phyloP scores from a whole-genome alignment of 1,284 basidiomycete genomes.

The Ceratobasidium sp. region DNA sequence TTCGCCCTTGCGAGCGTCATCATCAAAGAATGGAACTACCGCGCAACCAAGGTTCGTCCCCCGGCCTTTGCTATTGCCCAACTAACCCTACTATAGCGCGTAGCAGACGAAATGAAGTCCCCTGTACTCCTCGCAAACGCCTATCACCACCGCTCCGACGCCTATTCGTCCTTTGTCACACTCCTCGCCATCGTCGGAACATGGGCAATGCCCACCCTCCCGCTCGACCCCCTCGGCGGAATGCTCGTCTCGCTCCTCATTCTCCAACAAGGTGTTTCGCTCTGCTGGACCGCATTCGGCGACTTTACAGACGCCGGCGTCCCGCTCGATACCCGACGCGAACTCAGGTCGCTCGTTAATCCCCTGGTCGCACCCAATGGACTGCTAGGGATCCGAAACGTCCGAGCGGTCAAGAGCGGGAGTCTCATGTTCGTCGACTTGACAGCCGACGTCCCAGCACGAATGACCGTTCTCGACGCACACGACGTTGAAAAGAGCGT shows the following conservation, averaged over 20 bases:
- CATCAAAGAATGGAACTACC: conserved; percentile 92
- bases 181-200: conserved; percentile 88
- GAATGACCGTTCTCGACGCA: conserved; percentile 64
- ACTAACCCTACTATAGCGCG: conserved; percentile 52
- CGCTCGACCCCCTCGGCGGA: conserved; percentile 95
- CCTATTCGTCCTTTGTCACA: conserved; percentile 87
- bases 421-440: conserved; percentile 77
- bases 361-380: conserved; percentile 39
- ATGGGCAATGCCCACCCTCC: conserved; percentile 82
- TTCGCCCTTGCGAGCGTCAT: conserved; percentile 84
- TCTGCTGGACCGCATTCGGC: conserved; percentile 75
- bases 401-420: conserved; percentile 81
- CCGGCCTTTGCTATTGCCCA: background rate
- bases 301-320: conserved; percentile 89
- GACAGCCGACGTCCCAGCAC: conserved; percentile 68
- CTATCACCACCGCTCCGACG: conserved; percentile 93
- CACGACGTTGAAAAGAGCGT: conserved; percentile 70
- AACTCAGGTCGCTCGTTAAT: conserved; percentile 40
- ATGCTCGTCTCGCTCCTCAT: conserved; percentile 90
- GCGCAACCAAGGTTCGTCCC: conserved; percentile 66
- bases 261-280: conserved; percentile 77
- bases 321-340: conserved; percentile 57
- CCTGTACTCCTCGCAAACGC: conserved; percentile 92
- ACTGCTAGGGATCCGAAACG: conserved; percentile 64
- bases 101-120: conserved; percentile 88